phyloP scores from a whole-genome alignment of 148 eudicot species.

The Heliamphora exappendiculata region DNA sequence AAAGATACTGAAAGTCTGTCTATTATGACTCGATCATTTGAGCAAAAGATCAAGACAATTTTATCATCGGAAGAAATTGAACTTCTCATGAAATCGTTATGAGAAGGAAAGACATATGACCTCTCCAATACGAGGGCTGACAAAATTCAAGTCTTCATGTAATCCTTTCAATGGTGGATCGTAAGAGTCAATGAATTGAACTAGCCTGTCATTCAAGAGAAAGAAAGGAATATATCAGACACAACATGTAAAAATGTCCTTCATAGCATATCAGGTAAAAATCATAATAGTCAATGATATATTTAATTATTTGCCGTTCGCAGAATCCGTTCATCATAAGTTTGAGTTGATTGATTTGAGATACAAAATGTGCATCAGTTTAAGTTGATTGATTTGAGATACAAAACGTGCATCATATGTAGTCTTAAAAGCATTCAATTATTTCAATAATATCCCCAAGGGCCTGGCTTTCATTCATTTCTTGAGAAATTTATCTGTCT shows the following conservation, averaged over 20 bases:
- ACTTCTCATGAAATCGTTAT: neutral
- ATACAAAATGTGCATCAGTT: too few species aligned
- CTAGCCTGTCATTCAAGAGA: slow-evolving; percentile 53
- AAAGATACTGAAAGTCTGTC: neutral
- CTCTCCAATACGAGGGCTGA: slow-evolving; percentile 99
- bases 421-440: neutral
- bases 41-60: neutral
- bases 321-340: neutral
- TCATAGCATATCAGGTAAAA: slow-evolving; percentile 2
- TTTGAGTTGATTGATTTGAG: neutral
- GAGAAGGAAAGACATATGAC: slow-evolving; percentile 28
- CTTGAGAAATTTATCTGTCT: neutral
- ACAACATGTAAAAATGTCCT: neutral
- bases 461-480: neutral
- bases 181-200: slow-evolving; percentile 87
- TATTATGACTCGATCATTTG: neutral
- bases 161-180: slow-evolving; percentile 95
- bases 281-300: neutral
- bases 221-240: slow-evolving; percentile 17
- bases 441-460: neutral
- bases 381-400: neutral
- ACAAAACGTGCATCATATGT: neutral
- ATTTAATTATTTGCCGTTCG: neutral
- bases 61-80: neutral
- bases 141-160: slow-evolving; percentile 93